A percentile compares a stretch with the other conserved stretches of the same genome.
phyloP scores from a whole-genome alignment of 1,139 yeast species.

The Insectozyma bohioensis region DNA sequence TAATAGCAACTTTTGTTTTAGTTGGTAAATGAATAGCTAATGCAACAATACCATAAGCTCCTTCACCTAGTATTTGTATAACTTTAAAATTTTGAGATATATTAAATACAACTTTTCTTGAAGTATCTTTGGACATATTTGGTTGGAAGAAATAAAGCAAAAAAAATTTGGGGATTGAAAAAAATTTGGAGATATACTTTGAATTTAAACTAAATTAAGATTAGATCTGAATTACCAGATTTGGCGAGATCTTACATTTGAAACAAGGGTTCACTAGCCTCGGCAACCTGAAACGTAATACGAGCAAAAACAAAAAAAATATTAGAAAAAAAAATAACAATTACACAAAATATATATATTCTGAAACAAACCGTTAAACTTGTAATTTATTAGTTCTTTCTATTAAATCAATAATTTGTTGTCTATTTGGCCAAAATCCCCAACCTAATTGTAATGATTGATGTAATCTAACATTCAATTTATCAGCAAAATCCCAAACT shows the following conservation, averaged over 20 bases:
- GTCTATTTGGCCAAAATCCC: conserved; percentile 19
- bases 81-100: conserved; percentile 87
- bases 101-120: conserved; percentile 68
- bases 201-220: no score
- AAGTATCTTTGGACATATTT: conserved; percentile 1
- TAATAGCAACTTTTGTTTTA: conserved; percentile 88
- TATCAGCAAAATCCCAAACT: conserved; percentile 50
- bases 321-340: no score
- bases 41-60: conserved; percentile 98
- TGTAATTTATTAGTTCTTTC: conserved; percentile 18
- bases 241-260: no score
- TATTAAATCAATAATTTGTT: conserved; percentile 16
- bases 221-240: no score
- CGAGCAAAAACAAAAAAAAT: no score
- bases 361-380: no score
- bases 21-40: conserved; percentile 89
- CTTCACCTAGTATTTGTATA: conserved; percentile 83
- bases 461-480: conserved; percentile 41
- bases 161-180: background rate
- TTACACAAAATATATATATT: no score
- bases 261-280: background rate
- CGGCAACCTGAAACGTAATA: no score
- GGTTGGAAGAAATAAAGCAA: background rate
- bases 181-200: no score
- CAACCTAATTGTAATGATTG: conserved; percentile 37